Conservation (phyloP, 139 green algal genomes). For the Ostreobium quekettii region DNA sequence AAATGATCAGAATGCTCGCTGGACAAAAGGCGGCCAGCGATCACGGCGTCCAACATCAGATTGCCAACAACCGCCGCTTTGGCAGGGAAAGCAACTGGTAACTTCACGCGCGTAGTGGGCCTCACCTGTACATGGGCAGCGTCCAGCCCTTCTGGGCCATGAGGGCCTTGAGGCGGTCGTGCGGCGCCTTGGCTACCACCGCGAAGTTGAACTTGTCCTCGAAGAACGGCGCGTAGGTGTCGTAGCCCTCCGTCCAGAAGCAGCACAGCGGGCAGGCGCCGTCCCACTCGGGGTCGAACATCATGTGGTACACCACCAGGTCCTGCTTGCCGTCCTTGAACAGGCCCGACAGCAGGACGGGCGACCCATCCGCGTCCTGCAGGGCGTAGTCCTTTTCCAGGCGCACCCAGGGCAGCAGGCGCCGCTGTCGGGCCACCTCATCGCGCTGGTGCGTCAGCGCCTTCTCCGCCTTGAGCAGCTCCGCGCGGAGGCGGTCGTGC, state of each 20-base stretch:
- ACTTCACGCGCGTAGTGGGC: too few relatives aligned
- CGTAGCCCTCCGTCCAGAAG: neutral
- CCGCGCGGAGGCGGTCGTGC: neutral
- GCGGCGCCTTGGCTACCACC: neutral
- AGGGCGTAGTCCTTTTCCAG: neutral
- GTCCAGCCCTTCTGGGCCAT: neutral
- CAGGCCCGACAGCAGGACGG: neutral
- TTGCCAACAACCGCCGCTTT: too few relatives aligned
- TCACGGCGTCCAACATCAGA: too few relatives aligned
- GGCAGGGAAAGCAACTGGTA: too few relatives aligned
- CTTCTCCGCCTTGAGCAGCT: neutral
- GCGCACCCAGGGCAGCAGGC: neutral
- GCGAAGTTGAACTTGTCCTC: conserved; percentile 1
- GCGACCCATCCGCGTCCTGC: neutral
- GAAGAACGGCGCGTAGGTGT: neutral
- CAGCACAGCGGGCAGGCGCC: neutral
- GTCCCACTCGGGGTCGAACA: conserved; percentile 1
- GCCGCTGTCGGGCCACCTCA: neutral
- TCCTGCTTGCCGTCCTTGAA: neutral
- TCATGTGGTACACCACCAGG: neutral
- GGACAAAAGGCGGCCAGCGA: too few relatives aligned
- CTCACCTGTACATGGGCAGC: too few relatives aligned
- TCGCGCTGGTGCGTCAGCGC: neutral
- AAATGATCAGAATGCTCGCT: too few relatives aligned
- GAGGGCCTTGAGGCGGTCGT: neutral